Percentiles rank a stretch among this genome's conserved stretches.
phyloP scores from a whole-genome alignment of 306 rosid species.

The Quillaja saponaria region DNA sequence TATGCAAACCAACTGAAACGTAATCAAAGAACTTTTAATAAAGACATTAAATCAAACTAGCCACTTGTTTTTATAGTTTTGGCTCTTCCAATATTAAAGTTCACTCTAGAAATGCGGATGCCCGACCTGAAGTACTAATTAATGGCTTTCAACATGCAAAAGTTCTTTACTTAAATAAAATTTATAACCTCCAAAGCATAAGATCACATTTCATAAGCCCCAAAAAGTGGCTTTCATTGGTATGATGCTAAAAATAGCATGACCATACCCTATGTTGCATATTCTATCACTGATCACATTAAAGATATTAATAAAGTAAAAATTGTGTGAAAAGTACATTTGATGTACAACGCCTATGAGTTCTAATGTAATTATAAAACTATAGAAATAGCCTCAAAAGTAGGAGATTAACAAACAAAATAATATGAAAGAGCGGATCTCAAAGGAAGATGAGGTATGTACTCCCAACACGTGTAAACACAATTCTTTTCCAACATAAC shows the following conservation, averaged over 20 bases:
- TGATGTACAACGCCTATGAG: constrained; percentile 36
- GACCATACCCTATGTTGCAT: constrained; percentile 18
- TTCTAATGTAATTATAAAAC: constrained; percentile 27
- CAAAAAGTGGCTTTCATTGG: constrained; percentile 42
- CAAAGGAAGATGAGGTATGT: constrained; percentile 34
- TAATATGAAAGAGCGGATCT: constrained; percentile 22
- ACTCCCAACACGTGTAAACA: constrained; percentile 41
- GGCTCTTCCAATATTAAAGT: background rate
- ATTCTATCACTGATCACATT: constrained; percentile 13
- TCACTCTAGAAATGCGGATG: constrained; percentile 5
- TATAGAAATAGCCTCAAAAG: constrained; percentile 47
- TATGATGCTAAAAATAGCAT: constrained; percentile 35
- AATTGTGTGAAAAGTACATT: constrained; percentile 28
- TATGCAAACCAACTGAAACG: constrained; percentile 37
- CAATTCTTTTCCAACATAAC: constrained; percentile 39
- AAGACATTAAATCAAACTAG: constrained; percentile 15
- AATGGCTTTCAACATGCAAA: background rate
- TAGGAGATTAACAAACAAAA: constrained; percentile 25
- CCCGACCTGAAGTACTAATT: constrained; percentile 3
- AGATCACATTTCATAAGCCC: constrained; percentile 2
- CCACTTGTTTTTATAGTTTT: background rate
- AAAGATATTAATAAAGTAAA: constrained; percentile 28
- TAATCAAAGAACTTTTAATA: constrained; percentile 15
- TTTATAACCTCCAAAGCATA: constrained; percentile 33
- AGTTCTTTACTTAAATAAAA: constrained; percentile 31